Evolutionary conservation across 2,329 filamentous ascomycete species (phyloP), one percentile per base, ranked within the genome.

Genomic region (Fusarium sp.): DNA sequence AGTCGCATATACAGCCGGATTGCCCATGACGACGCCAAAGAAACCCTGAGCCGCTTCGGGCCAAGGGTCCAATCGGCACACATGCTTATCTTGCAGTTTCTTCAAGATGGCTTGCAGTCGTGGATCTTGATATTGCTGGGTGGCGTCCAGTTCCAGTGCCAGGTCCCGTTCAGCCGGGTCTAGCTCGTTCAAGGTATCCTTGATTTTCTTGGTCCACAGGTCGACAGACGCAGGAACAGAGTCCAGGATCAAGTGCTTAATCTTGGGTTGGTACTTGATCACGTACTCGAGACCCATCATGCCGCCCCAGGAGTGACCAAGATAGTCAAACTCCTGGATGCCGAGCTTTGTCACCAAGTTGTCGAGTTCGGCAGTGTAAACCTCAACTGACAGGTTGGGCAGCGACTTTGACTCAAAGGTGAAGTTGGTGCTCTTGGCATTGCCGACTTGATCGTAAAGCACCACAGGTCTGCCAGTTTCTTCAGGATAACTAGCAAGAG

Each of bases 371-470:
- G 49, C 49, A 44, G 49, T 52, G 39, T 44, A 52, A 12, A 52
- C 12, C 36, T 52, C 38, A 28, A 52, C 49, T 26, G 49, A 52
- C n/a, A 52, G n/a, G 39, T 45, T 52, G 49, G 39, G 28, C n/a
- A 52, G 21, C 28, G 39, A 52, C 21, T 52, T 52, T 52, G 49
- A 52, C 28, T 52, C 49, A 36, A 52, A 52, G 39, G 3, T 36
- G n/a, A 52, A 52, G 39, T 52, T 52, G 28, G 49, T 52, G 28
- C 49, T 52, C 17, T 52, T 44, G n/a, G 49, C 39, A n/a, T 52
- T 52, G n/a, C 49, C 49, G n/a, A 52, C 8, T 36, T 52, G 49
- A 28, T 52, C 49, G 28, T 52, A 52, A 17, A 52, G 17, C 6
- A 52, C 49, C 39, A 52, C 20, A 36, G 49, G 49, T 26, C 49